Base-by-base conservation (phyloP, 345 rosid species). In the Salix suchowensis region DNA sequence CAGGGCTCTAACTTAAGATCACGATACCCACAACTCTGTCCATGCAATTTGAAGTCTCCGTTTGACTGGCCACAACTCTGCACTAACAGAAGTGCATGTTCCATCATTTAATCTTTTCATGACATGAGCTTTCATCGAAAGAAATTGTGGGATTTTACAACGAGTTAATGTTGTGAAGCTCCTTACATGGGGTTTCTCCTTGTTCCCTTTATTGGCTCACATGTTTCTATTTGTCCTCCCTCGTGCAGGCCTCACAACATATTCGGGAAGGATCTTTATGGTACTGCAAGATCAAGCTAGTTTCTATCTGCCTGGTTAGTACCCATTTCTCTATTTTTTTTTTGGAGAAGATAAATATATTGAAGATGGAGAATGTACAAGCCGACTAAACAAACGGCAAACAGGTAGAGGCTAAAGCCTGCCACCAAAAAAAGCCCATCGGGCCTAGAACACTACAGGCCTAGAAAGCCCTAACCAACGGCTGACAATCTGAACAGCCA, bases 281-380 rank as follows among this genome's bases (percentile, higher is more conserved):
- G 98, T 64, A 96, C 94, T 39, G 90, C 91, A 46, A 89, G 98
- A 87, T 96, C 99, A 79, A 96, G 97, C 88, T 89, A 91, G 13
- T 32, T 75, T 62, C 36, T 72, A 19, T 96, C 98, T 73, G 96
- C 99, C 34, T 32, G 34, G 5, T 32, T 1, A 32, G 34, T 32
- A 32, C 34, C 34, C 34, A 32, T 4, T 32, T 32, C 70, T 79
- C 18, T 2, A n/a, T 30, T 30, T 28, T 28, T 28, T 28, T 28
- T 28, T 28, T 28, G 30, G 2, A 28, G 30, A 28, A 28, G 30
- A 28, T 28, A 28, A 28, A 28, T 28, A 28, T 28, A 28, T 28
- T 28, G 0, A 28, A 24, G 30, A 28, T 28, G 30, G 30, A 28
- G 30, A 28, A 28, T 28, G 30, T 28, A 28, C 30, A 28, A 28